phyloP scores from a whole-genome alignment of 2,329 filamentous ascomycete species.

The Aspergillus quadricinctus region DNA sequence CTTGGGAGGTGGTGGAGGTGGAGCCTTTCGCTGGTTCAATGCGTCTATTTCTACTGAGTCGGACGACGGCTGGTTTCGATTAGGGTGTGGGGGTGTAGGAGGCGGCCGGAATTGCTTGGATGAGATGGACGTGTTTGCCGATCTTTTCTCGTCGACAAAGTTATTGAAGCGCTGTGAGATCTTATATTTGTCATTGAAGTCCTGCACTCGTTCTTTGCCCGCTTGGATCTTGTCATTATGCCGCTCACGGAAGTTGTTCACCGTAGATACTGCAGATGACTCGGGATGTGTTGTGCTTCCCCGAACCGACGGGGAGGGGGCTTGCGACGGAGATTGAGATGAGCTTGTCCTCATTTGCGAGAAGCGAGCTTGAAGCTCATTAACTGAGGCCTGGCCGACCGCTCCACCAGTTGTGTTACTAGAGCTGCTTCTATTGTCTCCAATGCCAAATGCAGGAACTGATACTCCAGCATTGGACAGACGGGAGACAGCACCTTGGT shows the following conservation, averaged over 20 bases:
- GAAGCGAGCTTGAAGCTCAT: slow-evolving; percentile 66
- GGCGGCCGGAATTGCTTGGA: slow-evolving; percentile 10
- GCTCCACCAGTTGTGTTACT: slow-evolving; percentile 22
- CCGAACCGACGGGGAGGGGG: slow-evolving; percentile 30
- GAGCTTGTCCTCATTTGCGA: slow-evolving; percentile 47
- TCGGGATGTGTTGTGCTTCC: slow-evolving; percentile 52
- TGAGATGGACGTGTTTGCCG: slow-evolving; percentile 16
- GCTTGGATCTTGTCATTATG: slow-evolving; percentile 66
- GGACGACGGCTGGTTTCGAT: slow-evolving; percentile 21
- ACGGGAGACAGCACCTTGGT: slow-evolving; percentile 59
- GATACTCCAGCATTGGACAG: slow-evolving; percentile 71
- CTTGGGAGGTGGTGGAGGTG: slow-evolving; percentile 56
- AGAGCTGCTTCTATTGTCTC: slow-evolving; percentile 33
- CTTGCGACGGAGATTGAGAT: slow-evolving; percentile 23
- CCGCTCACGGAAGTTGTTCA: slow-evolving; percentile 64
- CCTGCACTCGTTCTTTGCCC: slow-evolving; percentile 55
- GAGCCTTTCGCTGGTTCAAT: slow-evolving; percentile 45
- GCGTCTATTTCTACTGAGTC: slow-evolving; percentile 25
- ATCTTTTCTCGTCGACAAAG: slow-evolving; percentile 40
- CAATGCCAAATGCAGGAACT: slow-evolving; percentile 74
- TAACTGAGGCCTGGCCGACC: slow-evolving; percentile 45
- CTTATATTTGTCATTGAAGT: slow-evolving; percentile 22
- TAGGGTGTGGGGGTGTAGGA: slow-evolving; percentile 21
- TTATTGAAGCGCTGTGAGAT: slow-evolving; percentile 49
- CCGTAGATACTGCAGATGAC: slow-evolving; percentile 58